Evolutionary conservation across 2,329 filamentous ascomycete species (phyloP).

Genomic region (Torrubiella hemipterigena): DNA sequence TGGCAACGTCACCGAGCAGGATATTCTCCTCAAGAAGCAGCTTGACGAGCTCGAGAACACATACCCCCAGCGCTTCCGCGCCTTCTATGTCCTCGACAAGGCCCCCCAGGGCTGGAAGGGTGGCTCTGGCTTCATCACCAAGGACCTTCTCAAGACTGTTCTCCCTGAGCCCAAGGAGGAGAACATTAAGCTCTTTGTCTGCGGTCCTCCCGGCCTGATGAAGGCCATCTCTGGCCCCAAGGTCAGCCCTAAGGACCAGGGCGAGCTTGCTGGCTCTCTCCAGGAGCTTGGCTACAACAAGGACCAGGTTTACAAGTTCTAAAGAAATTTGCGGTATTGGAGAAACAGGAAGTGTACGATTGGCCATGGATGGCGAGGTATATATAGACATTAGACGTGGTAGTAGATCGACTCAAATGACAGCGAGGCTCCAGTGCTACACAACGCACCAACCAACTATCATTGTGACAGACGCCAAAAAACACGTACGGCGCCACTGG

Average conservation of each 20-base stretch:
- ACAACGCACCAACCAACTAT: no score
- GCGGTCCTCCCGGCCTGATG: slow-evolving; percentile 85
- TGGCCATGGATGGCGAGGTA: no score
- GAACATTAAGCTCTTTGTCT: slow-evolving; percentile 95
- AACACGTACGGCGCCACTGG: no score
- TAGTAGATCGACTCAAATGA: no score
- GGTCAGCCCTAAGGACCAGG: slow-evolving; percentile 88
- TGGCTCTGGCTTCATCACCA: slow-evolving; percentile 69
- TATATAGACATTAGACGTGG: no score
- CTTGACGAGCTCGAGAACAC: slow-evolving; percentile 82
- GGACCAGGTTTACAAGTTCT: slow-evolving; percentile 95
- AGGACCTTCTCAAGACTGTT: slow-evolving; percentile 90
- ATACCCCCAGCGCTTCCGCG: slow-evolving; percentile 88
- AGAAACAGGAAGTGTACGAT: no score
- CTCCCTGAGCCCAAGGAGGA: slow-evolving; percentile 83
- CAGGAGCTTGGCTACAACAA: slow-evolving; percentile 61
- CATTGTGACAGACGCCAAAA: no score
- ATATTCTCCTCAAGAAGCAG: slow-evolving; percentile 84
- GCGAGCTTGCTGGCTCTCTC: slow-evolving; percentile 70
- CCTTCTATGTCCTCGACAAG: slow-evolving; percentile 88
- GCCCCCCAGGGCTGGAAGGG: slow-evolving; percentile 67
- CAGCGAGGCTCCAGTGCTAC: no score
- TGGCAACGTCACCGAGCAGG: slow-evolving; percentile 78
- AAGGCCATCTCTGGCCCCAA: slow-evolving; percentile 84
- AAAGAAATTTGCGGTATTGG: no score